These are phyloP conservation scores for Rhododendron ferrugineum DNA, from an alignment of 148 eudicot species.

Conservation along the genomic window DNA sequence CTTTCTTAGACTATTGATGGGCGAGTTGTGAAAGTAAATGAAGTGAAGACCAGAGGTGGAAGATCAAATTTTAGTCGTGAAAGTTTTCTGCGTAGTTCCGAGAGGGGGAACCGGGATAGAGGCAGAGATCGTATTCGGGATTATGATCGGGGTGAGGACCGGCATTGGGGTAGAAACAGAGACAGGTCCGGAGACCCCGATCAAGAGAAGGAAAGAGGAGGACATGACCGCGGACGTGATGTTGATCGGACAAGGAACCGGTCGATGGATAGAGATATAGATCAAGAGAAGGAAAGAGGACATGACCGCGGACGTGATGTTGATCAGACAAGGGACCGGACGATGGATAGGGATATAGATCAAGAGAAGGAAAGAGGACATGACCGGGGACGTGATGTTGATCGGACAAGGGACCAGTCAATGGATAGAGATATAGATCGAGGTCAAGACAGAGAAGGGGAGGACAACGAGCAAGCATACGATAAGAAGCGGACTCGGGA, in stretches of 20 bases:
- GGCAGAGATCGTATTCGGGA: conserved; percentile 53
- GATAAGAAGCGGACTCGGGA: conserved; percentile 38
- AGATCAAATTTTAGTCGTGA: conserved; percentile 51
- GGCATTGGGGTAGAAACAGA: conserved; percentile 18
- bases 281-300: conserved; percentile 33
- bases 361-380: conserved; percentile 31
- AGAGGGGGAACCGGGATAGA: conserved; percentile 43
- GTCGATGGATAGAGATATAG: background rate
- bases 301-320: conserved; percentile 25
- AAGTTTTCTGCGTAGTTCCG: conserved; percentile 38
- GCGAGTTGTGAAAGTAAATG: conserved; percentile 77
- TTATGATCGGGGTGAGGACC: conserved; percentile 18
- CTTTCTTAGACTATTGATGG: conserved; percentile 66
- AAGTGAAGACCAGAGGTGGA: conserved; percentile 61
- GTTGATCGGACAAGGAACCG: conserved; percentile 32
- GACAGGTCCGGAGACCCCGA: conserved; percentile 42
- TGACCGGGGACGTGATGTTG: conserved; percentile 24
- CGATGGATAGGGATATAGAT: conserved; percentile 2
- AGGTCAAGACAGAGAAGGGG: conserved; percentile 25
- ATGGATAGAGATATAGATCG: conserved; percentile 28
- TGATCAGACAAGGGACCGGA: conserved; percentile 30
- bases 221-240: conserved; percentile 24
- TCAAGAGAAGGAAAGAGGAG: conserved; percentile 35
- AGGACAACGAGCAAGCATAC: conserved; percentile 25
- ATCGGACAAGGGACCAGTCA: conserved; percentile 31